Evolutionary conservation across 192 early-diverging fungal genomes (phyloP).

Genomic region (Geranomyces michiganensis): DNA sequence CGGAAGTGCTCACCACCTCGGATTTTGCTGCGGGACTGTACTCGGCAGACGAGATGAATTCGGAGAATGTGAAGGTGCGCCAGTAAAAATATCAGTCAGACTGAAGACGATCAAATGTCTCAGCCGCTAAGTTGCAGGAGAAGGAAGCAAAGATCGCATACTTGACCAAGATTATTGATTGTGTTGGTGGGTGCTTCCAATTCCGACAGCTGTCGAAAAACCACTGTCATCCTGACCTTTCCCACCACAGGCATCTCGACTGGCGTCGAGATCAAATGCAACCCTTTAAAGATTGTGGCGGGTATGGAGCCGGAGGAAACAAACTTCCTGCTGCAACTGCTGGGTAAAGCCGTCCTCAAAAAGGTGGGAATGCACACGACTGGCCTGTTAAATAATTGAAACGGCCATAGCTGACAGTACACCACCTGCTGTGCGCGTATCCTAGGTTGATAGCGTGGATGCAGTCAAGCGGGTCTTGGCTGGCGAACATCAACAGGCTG

Average conservation of each 20-base stretch:
- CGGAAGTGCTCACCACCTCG: conserved; percentile 47
- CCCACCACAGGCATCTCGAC: conserved; percentile 43
- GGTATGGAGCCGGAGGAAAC: conserved; percentile 63
- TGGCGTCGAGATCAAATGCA: conserved; percentile 47
- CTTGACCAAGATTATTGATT: conserved; percentile 56
- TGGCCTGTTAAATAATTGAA: not conserved
- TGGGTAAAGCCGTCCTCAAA: conserved; percentile 53
- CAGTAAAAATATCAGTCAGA: not conserved
- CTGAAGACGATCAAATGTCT: not conserved
- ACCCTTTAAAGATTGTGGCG: conserved; percentile 62
- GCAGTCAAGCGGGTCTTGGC: conserved; percentile 50
- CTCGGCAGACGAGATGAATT: conserved; percentile 52
- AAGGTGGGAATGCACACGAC: conserved; percentile 38
- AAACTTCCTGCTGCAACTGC: conserved; percentile 56
- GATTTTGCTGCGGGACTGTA: conserved; percentile 53
- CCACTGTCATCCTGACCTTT: not conserved
- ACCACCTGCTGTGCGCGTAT: no score
- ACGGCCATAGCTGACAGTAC: not conserved
- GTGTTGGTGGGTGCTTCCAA: conserved; percentile 29
- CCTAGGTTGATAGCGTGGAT: conserved; percentile 47
- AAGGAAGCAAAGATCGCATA: conserved; percentile 64
- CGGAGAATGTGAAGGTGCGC: conserved; percentile 56
- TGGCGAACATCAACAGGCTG: conserved; percentile 51
- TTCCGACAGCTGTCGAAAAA: conserved; percentile 10
- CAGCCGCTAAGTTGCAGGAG: conserved; percentile 45